These are phyloP conservation scores for Cladosporium sp. DNA, from an alignment of 2,329 filamentous ascomycete species.

Conservation along the genomic window DNA sequence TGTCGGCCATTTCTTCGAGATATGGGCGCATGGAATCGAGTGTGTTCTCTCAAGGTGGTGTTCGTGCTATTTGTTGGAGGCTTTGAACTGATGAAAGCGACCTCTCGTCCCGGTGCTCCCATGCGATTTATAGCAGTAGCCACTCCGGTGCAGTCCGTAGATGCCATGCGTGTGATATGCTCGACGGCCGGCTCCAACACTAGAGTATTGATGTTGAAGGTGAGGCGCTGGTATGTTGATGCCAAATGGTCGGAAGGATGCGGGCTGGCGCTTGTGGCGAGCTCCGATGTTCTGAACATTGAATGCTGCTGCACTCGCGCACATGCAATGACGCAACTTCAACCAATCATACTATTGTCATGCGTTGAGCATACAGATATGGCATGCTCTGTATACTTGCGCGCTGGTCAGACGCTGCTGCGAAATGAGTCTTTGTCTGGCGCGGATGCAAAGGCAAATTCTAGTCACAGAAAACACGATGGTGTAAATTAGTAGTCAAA, in stretches of 20 bases:
- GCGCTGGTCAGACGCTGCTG: too few relatives aligned
- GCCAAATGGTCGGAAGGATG: background rate
- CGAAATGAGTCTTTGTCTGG: too few relatives aligned
- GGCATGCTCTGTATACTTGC: too few relatives aligned
- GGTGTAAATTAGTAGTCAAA: too few relatives aligned
- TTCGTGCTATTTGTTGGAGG: background rate
- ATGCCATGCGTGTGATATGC: background rate
- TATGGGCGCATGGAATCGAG: background rate
- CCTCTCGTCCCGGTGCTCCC: background rate
- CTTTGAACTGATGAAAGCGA: background rate
- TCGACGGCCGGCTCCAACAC: background rate
- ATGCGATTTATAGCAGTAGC: background rate
- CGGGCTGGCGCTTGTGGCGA: background rate
- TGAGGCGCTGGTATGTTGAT: background rate
- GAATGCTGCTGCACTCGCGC: too few relatives aligned
- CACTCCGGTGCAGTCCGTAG: background rate
- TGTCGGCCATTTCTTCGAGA: constrained; percentile 12
- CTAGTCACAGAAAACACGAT: too few relatives aligned
- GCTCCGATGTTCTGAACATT: background rate
- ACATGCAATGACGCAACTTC: too few relatives aligned
- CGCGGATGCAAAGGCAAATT: too few relatives aligned
- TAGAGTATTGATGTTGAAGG: background rate
- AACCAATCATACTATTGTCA: too few relatives aligned
- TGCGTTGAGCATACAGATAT: too few relatives aligned
- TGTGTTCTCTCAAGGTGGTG: background rate